phyloP scores from a whole-genome alignment of 2,329 filamentous ascomycete species.

The Penicillium sclerotigenum region DNA sequence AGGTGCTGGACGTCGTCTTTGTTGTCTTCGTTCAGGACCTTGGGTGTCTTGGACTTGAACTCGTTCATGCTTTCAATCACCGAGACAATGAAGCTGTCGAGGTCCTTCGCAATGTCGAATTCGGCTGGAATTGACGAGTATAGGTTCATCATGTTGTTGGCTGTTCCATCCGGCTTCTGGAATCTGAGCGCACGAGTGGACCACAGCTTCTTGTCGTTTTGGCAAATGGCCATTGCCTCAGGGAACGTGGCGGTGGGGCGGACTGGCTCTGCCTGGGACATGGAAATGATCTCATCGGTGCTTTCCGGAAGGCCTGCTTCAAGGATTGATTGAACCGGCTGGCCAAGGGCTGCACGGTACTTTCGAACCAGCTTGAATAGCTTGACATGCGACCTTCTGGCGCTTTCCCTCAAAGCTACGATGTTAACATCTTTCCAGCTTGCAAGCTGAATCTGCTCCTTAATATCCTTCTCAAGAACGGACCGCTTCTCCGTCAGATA shows the following conservation, averaged over 20 bases:
- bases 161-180: conserved; percentile 65
- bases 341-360: conserved; percentile 74
- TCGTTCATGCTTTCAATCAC: conserved; percentile 67
- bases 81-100: conserved; percentile 67
- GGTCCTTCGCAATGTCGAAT: conserved; percentile 56
- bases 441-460: conserved; percentile 84
- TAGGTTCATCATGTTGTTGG: conserved; percentile 69
- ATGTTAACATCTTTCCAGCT: conserved; percentile 99
- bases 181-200: conserved; percentile 60
- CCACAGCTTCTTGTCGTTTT: conserved; percentile 34
- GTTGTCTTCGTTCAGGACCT: conserved; percentile 79
- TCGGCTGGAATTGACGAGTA: conserved; percentile 52
- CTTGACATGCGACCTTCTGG: conserved; percentile 84
- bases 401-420: conserved; percentile 80
- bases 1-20: conserved; percentile 80
- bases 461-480: conserved; percentile 85
- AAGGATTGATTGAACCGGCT: conserved; percentile 65
- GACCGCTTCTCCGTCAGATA: conserved; percentile 64
- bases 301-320: conserved; percentile 34
- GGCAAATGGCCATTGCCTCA: conserved; percentile 34
- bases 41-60: conserved; percentile 79
- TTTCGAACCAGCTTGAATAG: conserved; percentile 88
- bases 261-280: conserved; percentile 6
- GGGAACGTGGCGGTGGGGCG: conserved; percentile 25
- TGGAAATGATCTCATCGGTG: conserved; percentile 29